phyloP scores from a whole-genome alignment of 768 basidiomycete genomes.

The Boletales sp. region DNA sequence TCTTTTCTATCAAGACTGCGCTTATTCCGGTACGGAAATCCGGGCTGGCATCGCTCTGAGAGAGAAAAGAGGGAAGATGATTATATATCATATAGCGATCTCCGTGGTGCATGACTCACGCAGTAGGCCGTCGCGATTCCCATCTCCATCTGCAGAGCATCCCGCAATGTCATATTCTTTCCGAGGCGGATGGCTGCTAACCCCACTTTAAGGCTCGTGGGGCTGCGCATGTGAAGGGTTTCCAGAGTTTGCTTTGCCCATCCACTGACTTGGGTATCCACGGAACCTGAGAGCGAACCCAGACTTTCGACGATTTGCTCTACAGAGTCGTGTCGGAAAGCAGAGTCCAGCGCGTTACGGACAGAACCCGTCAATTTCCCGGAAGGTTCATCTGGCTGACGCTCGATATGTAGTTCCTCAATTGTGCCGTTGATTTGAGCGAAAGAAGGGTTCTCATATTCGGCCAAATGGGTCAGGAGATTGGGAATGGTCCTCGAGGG shows the following conservation, averaged over 20 bases:
- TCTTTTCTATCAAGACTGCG: slow-evolving; percentile 56
- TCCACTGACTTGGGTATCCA: slow-evolving; percentile 45
- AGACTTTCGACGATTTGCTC: slow-evolving; percentile 67
- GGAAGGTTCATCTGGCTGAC: slow-evolving; percentile 51
- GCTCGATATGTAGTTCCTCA: slow-evolving; percentile 58
- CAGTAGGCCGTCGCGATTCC: slow-evolving; percentile 87
- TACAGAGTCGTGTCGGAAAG: slow-evolving; percentile 71
- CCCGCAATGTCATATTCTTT: slow-evolving; percentile 54
- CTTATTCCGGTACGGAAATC: slow-evolving; percentile 86
- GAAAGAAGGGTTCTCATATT: slow-evolving; percentile 32
- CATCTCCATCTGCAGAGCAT: slow-evolving; percentile 81
- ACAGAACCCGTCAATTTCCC: slow-evolving; percentile 54
- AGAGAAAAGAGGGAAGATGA: slow-evolving; percentile 11
- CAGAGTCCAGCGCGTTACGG: slow-evolving; percentile 75
- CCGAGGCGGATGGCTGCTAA: slow-evolving; percentile 74
- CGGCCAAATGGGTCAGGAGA: slow-evolving; percentile 65
- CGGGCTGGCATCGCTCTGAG: slow-evolving; percentile 67
- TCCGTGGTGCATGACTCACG: slow-evolving; percentile 47
- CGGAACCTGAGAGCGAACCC: slow-evolving; percentile 33
- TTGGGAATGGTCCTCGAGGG: slow-evolving; percentile 70
- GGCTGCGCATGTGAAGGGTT: slow-evolving; percentile 68
- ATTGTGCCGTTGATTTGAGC: slow-evolving; percentile 66
- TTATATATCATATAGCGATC: slow-evolving; percentile 8
- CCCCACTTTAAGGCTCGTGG: slow-evolving; percentile 91
- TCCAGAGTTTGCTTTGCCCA: slow-evolving; percentile 78